These are phyloP conservation scores for Escallonia rubra DNA, from an alignment of 129 eudicot species.

Conservation along the genomic window DNA sequence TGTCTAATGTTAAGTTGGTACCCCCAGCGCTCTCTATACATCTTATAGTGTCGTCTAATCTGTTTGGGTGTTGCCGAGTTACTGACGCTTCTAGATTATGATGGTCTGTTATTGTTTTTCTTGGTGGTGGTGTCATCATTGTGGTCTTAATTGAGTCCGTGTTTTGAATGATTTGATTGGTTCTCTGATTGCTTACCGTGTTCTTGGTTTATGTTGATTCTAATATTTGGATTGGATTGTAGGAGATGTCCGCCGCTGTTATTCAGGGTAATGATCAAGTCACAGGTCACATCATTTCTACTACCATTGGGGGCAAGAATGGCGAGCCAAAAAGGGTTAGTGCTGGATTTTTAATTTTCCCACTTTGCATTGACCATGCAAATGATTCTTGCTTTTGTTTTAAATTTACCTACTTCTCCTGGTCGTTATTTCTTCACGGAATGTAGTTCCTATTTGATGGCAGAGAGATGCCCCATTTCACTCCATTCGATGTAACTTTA, in stretches of 20 bases:
- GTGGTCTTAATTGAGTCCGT: no score
- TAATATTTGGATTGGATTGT: constrained; percentile 6
- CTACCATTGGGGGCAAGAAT: constrained; percentile 56
- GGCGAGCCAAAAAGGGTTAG: constrained; percentile 58
- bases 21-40: not conserved
- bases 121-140: not conserved
- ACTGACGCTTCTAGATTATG: not conserved
- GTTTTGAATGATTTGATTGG: no score
- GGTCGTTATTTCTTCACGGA: not conserved
- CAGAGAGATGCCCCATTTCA: not conserved
- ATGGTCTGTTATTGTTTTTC: not conserved
- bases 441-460: not conserved
- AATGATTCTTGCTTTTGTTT: no score
- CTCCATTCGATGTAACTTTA: not conserved
- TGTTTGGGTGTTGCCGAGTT: not conserved
- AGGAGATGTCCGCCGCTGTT: constrained; percentile 46
- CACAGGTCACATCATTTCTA: constrained; percentile 58
- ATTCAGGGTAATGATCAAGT: constrained; percentile 46
- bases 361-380: no score
- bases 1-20: not conserved
- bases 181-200: no score
- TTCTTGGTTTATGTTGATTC: not conserved
- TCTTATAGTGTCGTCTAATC: not conserved
- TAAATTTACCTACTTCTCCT: not conserved
- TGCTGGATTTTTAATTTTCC: not conserved